These are phyloP conservation scores for Elymus sibiricus DNA, from an alignment of 176 grass and related monocot species.

Conservation along the genomic window DNA sequence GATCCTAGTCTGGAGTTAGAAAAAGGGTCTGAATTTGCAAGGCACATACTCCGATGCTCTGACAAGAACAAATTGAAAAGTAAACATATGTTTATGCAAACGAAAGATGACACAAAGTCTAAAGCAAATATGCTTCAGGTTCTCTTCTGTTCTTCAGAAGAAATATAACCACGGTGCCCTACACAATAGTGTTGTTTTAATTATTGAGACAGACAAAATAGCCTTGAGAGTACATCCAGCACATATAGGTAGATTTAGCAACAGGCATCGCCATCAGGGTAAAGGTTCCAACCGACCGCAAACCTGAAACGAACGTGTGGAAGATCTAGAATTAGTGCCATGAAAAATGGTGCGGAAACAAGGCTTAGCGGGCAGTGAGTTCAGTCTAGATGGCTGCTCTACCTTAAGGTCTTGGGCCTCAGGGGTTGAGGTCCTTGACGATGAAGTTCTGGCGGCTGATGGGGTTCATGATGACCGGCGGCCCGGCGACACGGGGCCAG, in stretches of 20 bases:
- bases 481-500: constrained; percentile 73
- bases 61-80: neutral
- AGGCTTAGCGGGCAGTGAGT: neutral
- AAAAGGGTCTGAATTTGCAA: neutral
- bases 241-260: neutral
- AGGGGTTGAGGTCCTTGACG: constrained; percentile 61
- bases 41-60: neutral
- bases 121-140: constrained; percentile 20
- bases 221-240: neutral
- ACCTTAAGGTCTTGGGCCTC: neutral
- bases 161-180: neutral
- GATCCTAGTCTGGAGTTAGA: neutral
- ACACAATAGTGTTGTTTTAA: neutral
- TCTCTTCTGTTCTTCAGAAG: neutral
- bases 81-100: neutral
- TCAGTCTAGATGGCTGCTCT: neutral
- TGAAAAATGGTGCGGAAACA: neutral
- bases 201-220: constrained; percentile 21
- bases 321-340: neutral
- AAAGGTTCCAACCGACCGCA: neutral
- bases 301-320: neutral
- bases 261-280: neutral
- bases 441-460: constrained; percentile 93
- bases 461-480: constrained; percentile 88
- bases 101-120: neutral